These are phyloP conservation scores for Trichoderma harzianum DNA, from an alignment of 2,329 filamentous ascomycete species.

Conservation along the genomic window DNA sequence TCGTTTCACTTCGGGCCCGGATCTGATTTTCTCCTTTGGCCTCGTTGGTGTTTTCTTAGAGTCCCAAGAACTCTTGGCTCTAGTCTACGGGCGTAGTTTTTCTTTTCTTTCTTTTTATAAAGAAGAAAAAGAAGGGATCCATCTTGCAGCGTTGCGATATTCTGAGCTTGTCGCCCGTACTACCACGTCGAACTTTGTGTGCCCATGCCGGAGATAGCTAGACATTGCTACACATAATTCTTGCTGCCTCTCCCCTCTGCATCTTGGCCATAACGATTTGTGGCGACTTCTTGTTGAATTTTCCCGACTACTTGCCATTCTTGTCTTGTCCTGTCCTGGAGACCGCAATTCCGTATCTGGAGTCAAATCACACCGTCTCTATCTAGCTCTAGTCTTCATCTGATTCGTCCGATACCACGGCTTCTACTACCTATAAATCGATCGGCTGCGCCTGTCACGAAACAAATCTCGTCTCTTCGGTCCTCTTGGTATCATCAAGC, in stretches of 20 bases:
- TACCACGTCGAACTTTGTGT: slow-evolving; percentile 7
- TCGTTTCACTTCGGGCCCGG: slow-evolving; percentile 8
- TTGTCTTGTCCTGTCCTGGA: neutral
- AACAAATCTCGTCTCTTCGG: neutral
- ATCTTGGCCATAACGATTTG: neutral
- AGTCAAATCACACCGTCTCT: neutral
- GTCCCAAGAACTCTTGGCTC: neutral
- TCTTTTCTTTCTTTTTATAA: neutral
- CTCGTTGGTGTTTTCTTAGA: neutral
- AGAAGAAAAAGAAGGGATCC: neutral
- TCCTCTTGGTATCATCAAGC: neutral
- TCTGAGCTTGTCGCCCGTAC: neutral
- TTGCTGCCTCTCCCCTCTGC: neutral
- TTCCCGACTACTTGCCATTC: neutral
- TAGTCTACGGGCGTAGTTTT: neutral
- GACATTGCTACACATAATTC: slow-evolving; percentile 11
- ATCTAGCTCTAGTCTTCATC: neutral
- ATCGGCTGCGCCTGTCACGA: slow-evolving; percentile 5
- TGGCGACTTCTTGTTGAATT: neutral
- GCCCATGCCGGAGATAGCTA: slow-evolving; percentile 7
- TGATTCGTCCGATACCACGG: neutral
- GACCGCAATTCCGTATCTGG: neutral
- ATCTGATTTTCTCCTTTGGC: neutral
- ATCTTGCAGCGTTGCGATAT: slow-evolving; percentile 1
- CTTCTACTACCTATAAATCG: neutral